Evolutionary conservation across 2,329 filamentous ascomycete genomes (phyloP).

Genomic region (Diaporthe sp.): DNA sequence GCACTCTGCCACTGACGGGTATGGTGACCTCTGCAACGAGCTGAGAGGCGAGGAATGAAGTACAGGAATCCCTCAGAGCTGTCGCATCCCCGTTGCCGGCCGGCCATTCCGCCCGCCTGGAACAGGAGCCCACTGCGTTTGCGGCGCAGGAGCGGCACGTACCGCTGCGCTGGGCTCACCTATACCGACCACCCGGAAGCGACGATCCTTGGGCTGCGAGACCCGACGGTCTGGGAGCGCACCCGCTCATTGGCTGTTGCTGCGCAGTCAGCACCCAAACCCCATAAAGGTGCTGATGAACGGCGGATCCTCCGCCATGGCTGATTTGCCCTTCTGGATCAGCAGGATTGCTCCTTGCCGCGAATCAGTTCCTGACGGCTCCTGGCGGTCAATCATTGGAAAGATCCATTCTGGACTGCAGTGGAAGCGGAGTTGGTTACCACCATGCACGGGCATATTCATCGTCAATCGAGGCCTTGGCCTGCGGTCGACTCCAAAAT

Average conservation of each 20-base stretch:
- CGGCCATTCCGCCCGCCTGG: constrained; percentile 17
- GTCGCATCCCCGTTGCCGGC: constrained; percentile 22
- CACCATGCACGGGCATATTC: constrained; percentile 1
- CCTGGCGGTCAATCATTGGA: background rate
- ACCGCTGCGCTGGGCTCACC: constrained; percentile 27
- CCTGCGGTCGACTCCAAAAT: constrained; percentile 12
- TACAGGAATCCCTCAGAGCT: background rate
- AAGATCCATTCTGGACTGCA: background rate
- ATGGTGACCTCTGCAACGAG: background rate
- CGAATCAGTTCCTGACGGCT: constrained; percentile 5
- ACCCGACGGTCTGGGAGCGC: constrained; percentile 32
- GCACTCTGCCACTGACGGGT: background rate
- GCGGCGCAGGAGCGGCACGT: constrained; percentile 20
- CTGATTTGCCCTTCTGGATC: constrained; percentile 1
- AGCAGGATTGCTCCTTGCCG: background rate
- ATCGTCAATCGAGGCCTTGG: constrained; percentile 2
- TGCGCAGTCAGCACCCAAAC: constrained; percentile 30
- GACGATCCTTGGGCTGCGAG: constrained; percentile 34
- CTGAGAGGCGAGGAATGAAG: background rate
- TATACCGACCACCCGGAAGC: constrained; percentile 33
- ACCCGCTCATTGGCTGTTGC: constrained; percentile 20
- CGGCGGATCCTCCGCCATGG: background rate
- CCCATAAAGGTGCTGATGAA: constrained; percentile 8
- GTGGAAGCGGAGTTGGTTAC: background rate
- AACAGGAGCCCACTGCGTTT: constrained; percentile 19